These are phyloP conservation scores for Fragaria vesca DNA, from an alignment of 306 rosid genomes.

Conservation along the genomic window DNA sequence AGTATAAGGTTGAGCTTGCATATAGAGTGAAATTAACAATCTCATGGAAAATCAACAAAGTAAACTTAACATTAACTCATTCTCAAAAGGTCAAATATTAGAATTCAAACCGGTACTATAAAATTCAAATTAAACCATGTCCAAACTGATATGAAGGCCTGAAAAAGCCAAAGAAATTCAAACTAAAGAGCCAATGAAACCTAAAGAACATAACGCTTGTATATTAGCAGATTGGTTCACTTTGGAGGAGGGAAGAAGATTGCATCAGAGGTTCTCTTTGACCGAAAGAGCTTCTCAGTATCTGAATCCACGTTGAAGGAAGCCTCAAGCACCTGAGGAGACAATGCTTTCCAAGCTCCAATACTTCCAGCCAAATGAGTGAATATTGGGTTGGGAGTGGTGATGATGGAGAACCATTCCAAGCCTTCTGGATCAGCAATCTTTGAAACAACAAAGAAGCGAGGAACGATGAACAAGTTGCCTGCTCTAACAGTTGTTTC, in stretches of 20 bases:
- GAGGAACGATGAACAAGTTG: conserved; percentile 77
- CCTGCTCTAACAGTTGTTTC: conserved; percentile 68
- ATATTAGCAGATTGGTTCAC: conserved; percentile 15
- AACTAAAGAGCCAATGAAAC: neutral
- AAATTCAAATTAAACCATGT: neutral
- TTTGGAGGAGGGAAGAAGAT: conserved; percentile 86
- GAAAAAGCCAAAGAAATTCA: neutral
- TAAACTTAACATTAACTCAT: neutral
- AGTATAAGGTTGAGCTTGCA: too few relatives aligned
- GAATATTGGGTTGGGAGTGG: conserved; percentile 74
- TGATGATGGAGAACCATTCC: conserved; percentile 90
- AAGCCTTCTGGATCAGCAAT: conserved; percentile 70
- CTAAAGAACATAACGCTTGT: neutral
- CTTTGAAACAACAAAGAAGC: conserved; percentile 84
- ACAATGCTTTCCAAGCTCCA: conserved; percentile 77
- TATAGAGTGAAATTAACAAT: too few relatives aligned
- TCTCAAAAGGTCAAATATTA: neutral
- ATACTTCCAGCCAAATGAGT: conserved; percentile 85
- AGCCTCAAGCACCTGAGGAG: conserved; percentile 73
- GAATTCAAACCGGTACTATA: neutral
- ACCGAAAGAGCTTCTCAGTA: conserved; percentile 57
- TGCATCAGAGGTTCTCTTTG: conserved; percentile 69
- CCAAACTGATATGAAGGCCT: neutral
- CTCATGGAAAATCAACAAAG: neutral
- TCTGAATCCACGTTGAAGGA: conserved; percentile 68